phyloP scores from a whole-genome alignment of 306 rosid genomes.

The Cicer bijugum region DNA sequence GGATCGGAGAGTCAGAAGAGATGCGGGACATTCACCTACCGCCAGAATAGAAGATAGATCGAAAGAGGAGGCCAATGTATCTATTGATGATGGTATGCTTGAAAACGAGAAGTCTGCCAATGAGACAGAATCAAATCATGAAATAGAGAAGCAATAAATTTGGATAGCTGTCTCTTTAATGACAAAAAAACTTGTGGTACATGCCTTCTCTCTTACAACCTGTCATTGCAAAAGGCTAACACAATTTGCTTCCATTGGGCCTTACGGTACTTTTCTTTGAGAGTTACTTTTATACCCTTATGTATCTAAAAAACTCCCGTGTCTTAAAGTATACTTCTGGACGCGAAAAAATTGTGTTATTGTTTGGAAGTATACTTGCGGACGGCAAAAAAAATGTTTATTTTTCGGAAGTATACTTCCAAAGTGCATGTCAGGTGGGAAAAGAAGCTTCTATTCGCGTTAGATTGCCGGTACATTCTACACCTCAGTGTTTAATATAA shows the following conservation, averaged over 20 bases:
- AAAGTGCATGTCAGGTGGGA: too few species aligned
- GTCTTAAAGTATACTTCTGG: too few species aligned
- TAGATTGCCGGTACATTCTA: slow-evolving; percentile 41
- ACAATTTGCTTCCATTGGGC: slow-evolving; percentile 39
- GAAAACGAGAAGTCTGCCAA: slow-evolving; percentile 42
- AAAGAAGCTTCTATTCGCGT: neutral
- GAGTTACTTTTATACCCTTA: too few species aligned
- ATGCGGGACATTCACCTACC: slow-evolving; percentile 46
- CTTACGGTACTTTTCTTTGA: slow-evolving; percentile 26
- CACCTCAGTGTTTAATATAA: slow-evolving; percentile 30
- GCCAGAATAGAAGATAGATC: slow-evolving; percentile 45
- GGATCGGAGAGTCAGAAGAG: slow-evolving; percentile 63
- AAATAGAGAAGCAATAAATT: slow-evolving; percentile 50
- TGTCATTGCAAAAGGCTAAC: slow-evolving; percentile 48
- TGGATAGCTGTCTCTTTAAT: slow-evolving; percentile 46
- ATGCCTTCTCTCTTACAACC: slow-evolving; percentile 44
- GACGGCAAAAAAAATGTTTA: too few species aligned
- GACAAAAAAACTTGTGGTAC: slow-evolving; percentile 39
- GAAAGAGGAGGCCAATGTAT: slow-evolving; percentile 50
- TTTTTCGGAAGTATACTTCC: too few species aligned
- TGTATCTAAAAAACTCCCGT: too few species aligned
- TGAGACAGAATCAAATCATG: slow-evolving; percentile 47
- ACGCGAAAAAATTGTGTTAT: too few species aligned
- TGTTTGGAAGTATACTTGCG: too few species aligned
- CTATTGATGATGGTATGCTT: slow-evolving; percentile 40